These are phyloP conservation scores for Apophysomyces ossiformis DNA, from an alignment of 371 early-diverging fungal species.

Conservation along the genomic window DNA sequence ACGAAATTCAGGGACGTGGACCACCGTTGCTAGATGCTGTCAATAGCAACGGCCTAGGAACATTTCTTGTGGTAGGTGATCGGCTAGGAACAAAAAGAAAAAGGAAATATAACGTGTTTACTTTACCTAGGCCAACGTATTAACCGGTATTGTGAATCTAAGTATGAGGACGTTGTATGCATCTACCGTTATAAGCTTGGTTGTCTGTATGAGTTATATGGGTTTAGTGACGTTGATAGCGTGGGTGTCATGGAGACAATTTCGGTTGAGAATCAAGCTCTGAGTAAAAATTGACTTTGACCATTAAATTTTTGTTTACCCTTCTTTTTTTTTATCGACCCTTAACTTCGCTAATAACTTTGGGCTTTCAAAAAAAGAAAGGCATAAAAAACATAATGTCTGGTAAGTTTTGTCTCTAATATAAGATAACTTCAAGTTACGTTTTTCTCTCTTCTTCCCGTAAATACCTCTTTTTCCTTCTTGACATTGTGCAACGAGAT, in stretches of 20 bases:
- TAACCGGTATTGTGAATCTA: constrained; percentile 29
- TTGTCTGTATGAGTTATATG: constrained; percentile 22
- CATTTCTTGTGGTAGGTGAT: constrained; percentile 76
- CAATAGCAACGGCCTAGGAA: constrained; percentile 80
- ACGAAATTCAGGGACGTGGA: constrained; percentile 26
- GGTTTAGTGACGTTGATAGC: constrained; percentile 17
- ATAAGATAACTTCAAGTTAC: neutral
- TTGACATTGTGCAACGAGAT: constrained; percentile 6
- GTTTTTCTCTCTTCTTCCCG: neutral
- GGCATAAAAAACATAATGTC: neutral
- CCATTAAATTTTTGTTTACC: constrained; percentile 8
- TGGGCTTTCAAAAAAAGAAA: neutral
- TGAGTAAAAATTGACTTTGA: neutral
- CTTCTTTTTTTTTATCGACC: constrained; percentile 8
- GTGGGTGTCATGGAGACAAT: constrained; percentile 24
- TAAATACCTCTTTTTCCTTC: constrained; percentile 2
- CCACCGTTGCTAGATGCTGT: constrained; percentile 71
- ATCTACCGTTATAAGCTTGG: constrained; percentile 17
- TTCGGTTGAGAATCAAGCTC: constrained; percentile 14
- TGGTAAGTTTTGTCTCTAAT: neutral
- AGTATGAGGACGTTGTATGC: constrained; percentile 30
- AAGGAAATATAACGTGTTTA: neutral
- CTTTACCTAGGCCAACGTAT: constrained; percentile 24
- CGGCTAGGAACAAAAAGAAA: neutral
- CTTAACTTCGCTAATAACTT: constrained; percentile 7